A percentile compares a stretch with the other conserved stretches of the same genome.
These are phyloP conservation scores for Rosa lucieae DNA, from an alignment of 306 rosid genomes.

Conservation along the genomic window DNA sequence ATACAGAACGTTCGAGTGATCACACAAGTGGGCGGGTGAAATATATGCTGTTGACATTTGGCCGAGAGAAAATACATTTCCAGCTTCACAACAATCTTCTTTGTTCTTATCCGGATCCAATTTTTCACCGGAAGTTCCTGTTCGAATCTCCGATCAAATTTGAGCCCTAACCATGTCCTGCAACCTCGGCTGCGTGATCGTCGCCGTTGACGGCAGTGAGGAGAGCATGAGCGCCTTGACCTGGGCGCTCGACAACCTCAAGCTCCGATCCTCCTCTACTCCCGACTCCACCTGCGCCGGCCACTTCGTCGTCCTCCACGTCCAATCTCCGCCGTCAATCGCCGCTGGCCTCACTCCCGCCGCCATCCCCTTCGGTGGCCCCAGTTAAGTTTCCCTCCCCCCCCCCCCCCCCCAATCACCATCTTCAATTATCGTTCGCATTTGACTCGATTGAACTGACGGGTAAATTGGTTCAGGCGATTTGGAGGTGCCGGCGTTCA, in stretches of 20 bases:
- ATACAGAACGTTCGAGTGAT: no score
- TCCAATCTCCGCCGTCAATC: conserved; percentile 81
- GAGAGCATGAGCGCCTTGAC: conserved; percentile 77
- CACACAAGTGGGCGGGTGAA: background rate
- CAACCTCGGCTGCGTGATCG: conserved; percentile 57
- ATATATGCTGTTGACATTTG: background rate
- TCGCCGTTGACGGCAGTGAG: conserved; percentile 83
- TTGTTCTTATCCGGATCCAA: background rate
- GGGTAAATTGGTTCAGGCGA: conserved; percentile 31
- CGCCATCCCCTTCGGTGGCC: conserved; percentile 81
- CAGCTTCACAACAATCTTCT: background rate
- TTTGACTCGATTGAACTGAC: background rate
- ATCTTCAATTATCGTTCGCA: background rate
- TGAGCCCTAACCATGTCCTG: conserved; percentile 42
- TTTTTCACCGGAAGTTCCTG: background rate
- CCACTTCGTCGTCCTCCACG: conserved; percentile 60
- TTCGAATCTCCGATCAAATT: background rate
- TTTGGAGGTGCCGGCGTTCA: conserved; percentile 86
- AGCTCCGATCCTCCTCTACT: conserved; percentile 50
- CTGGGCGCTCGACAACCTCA: conserved; percentile 84
- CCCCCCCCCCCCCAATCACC: background rate
- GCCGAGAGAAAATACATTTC: background rate
- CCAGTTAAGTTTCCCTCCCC: conserved; percentile 49
- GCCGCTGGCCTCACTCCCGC: conserved; percentile 74
- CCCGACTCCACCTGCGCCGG: conserved; percentile 36